Evolutionary conservation across 75 land plant species (phyloP), one percentile per base, ranked within the genome.

Genomic region (Ceratopteris richardii): DNA sequence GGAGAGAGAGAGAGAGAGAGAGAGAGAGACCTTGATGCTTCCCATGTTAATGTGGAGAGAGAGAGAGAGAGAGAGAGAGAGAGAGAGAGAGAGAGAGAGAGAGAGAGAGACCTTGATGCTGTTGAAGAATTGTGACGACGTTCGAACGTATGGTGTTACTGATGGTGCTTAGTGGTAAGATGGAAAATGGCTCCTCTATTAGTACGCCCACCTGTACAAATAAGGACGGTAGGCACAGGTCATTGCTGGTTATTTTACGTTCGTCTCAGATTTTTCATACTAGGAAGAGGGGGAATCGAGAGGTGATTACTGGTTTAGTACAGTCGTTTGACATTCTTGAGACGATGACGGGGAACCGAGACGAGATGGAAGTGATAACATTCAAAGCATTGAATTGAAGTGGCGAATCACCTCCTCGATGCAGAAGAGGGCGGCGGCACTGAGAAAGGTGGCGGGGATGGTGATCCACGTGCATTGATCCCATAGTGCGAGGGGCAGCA

Each of bases 111-210:
- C 54, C 54, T 52, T 26, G 0, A 14, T 68, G 66, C 4, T 48
- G 37, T 0, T 52, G 0, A 13, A 39, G 18, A 31, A 70, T 66
- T 29, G 40, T 58, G n/a, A 4, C 1, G 52, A 70, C 56, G 21
- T 66, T 65, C 16, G 54, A 25, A 4, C 37, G 68, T 4, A 39
- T 44, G 12, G 60, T 44, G 28, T 53, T 67, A 52, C 75, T 55
- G 51, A 74, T 74, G 22, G 51, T 63, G 25, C 40, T 70, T 0
- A 74, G 76, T 1, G 77, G 66, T 23, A 74, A 43, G 1, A 74
- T 74, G 29, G 76, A 57, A 44, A 74, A 74, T 12, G 77, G 77
- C 71, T 74, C 77, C 62, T 74, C 77, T 1, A 74, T 74, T 26
- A 74, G 22, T 24, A 74, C 77, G 1, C 77, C 77, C 0, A 72